phyloP scores from a whole-genome alignment of 768 basidiomycete species.

The Myochromella boudieri region DNA sequence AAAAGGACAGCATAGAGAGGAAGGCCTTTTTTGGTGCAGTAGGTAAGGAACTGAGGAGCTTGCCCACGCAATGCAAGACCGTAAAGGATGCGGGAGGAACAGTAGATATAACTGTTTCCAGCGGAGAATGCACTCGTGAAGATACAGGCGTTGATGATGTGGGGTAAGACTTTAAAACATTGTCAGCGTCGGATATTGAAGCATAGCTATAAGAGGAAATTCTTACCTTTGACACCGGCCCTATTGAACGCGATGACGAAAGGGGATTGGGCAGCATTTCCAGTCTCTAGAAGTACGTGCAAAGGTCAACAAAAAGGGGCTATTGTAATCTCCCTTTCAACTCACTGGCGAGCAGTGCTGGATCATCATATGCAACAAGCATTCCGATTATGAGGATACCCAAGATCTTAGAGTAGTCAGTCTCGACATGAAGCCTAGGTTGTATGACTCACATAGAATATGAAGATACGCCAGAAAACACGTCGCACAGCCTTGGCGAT shows the following conservation, averaged over 20 bases:
- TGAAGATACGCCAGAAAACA: constrained; percentile 77
- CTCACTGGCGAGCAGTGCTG: constrained; percentile 41
- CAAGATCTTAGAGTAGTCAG: constrained; percentile 42
- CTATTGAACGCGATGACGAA: constrained; percentile 81
- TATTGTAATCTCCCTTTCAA: background rate
- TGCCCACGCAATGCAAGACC: constrained; percentile 54
- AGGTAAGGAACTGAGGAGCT: constrained; percentile 41
- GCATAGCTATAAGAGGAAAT: background rate
- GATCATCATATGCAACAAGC: constrained; percentile 72
- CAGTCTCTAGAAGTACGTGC: constrained; percentile 29
- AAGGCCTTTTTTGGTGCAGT: constrained; percentile 48
- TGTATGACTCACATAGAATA: constrained; percentile 62
- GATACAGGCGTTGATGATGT: constrained; percentile 71
- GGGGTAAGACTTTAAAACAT: constrained; percentile 46
- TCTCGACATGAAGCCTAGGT: background rate
- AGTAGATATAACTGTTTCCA: constrained; percentile 66
- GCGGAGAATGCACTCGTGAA: constrained; percentile 75
- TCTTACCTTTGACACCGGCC: constrained; percentile 64
- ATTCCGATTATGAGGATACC: constrained; percentile 76
- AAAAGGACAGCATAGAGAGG: constrained; percentile 40
- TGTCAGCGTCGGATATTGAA: background rate
- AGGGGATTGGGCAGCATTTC: constrained; percentile 76
- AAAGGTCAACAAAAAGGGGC: background rate
- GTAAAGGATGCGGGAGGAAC: constrained; percentile 49
- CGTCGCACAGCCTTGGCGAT: constrained; percentile 74